These are phyloP conservation scores for Colletotrichum sp. DNA, from an alignment of 2,329 filamentous ascomycete genomes.

Conservation along the genomic window DNA sequence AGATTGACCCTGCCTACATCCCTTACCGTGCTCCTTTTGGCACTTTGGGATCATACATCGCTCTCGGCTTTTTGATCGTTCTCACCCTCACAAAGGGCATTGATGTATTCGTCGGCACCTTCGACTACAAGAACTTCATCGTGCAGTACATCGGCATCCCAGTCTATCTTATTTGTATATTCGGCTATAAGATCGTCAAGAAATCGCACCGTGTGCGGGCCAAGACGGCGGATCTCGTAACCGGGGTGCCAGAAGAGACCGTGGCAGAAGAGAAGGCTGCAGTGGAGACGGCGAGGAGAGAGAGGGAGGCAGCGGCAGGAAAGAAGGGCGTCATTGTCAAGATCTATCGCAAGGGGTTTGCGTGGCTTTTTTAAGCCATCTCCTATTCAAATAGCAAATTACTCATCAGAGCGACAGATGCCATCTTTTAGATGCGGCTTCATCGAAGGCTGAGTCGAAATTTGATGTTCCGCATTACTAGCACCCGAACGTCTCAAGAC, in stretches of 20 bases:
- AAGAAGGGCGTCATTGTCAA: background rate
- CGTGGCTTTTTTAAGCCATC: background rate
- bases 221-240: background rate
- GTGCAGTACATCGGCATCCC: conserved; percentile 15
- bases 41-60: background rate
- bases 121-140: conserved; percentile 9
- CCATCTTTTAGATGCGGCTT: too few species aligned
- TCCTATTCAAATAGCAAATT: too few species aligned
- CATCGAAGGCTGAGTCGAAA: too few species aligned
- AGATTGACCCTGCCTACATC: conserved; percentile 34
- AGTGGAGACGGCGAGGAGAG: background rate
- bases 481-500: too few species aligned
- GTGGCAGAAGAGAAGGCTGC: background rate
- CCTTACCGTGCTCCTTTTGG: conserved; percentile 41
- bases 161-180: background rate
- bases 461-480: too few species aligned
- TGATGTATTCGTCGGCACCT: background rate
- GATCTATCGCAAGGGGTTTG: background rate
- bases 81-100: conserved; percentile 4
- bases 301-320: background rate
- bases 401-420: too few species aligned
- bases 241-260: background rate
- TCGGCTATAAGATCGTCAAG: background rate
- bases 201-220: background rate
- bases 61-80: background rate